Conservation (phyloP, 169 alveolate genomes). For the Perkinsus marinus region DNA sequence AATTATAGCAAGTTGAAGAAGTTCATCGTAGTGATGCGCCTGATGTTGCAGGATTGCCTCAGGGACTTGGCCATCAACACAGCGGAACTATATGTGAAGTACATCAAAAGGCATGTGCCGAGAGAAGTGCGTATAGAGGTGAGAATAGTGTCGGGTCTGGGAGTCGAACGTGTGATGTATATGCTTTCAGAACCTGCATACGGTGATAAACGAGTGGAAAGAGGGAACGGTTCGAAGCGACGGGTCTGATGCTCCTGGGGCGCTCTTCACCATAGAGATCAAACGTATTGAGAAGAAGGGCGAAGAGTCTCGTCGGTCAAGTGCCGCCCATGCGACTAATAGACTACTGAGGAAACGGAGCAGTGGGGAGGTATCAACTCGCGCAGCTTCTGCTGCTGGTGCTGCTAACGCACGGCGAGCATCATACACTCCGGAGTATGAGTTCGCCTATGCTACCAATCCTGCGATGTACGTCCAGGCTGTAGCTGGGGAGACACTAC, state of each 20-base stretch:
- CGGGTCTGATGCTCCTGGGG: neutral
- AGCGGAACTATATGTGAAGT: neutral
- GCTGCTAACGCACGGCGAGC: too few relatives aligned
- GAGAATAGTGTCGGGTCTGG: neutral
- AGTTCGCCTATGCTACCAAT: neutral
- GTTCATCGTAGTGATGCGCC: constrained; percentile 65
- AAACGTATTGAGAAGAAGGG: neutral
- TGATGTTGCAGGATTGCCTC: constrained; percentile 69
- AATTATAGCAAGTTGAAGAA: constrained; percentile 75
- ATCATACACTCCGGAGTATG: neutral
- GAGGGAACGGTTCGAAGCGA: neutral
- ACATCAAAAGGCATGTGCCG: neutral
- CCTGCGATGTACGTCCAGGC: neutral
- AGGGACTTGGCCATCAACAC: neutral
- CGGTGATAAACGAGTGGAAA: neutral
- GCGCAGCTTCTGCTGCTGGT: neutral
- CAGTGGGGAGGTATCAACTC: neutral
- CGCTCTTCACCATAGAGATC: neutral
- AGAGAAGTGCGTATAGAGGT: neutral
- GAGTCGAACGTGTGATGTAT: too few relatives aligned
- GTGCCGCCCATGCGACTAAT: neutral
- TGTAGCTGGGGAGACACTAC: neutral
- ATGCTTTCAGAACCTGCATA: neutral
- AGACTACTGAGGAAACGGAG: neutral
- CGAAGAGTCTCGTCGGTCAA: neutral